Conservation (phyloP, 768 basidiomycete genomes). For the Myochromella boudieri region DNA sequence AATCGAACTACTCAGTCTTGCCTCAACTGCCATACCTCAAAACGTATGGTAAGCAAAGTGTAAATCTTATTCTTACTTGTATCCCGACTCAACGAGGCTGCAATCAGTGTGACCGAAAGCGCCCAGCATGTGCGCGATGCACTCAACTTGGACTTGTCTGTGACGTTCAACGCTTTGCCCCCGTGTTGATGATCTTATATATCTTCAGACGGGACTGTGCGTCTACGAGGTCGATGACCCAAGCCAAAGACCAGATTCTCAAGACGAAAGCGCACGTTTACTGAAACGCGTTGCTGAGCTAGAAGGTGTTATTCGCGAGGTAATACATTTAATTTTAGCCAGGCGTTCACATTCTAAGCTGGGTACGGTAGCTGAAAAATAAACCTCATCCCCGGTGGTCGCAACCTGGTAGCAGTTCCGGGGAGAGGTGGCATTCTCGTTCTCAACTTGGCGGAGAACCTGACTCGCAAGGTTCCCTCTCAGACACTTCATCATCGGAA, state of each 20-base stretch:
- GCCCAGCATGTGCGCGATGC: constrained; percentile 50
- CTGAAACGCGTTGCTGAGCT: constrained; percentile 78
- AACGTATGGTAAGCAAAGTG: constrained; percentile 58
- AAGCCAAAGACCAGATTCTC: constrained; percentile 48
- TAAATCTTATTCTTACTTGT: background rate
- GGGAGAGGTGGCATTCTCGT: constrained; percentile 27
- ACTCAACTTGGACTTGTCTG: constrained; percentile 50
- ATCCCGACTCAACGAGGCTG: constrained; percentile 11
- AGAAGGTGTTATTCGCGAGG: constrained; percentile 83
- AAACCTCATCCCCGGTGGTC: constrained; percentile 71
- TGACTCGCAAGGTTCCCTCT: constrained; percentile 18
- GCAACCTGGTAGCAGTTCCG: constrained; percentile 40
- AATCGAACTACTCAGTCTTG: constrained; percentile 77
- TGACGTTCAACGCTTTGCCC: background rate
- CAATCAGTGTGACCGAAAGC: constrained; percentile 45
- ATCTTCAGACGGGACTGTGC: constrained; percentile 70
- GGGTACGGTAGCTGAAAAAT: constrained; percentile 55
- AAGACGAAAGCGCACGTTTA: constrained; percentile 65
- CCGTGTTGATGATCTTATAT: background rate
- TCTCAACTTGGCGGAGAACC: constrained; percentile 15
- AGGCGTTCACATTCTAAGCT: constrained; percentile 28
- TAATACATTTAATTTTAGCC: constrained; percentile 30
- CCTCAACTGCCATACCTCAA: constrained; percentile 71
- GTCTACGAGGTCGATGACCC: constrained; percentile 85
- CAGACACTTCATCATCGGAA: constrained; percentile 28